Evolutionary conservation across 108 stramenopile species (phyloP).

Genomic region (Nitzschia palea): DNA sequence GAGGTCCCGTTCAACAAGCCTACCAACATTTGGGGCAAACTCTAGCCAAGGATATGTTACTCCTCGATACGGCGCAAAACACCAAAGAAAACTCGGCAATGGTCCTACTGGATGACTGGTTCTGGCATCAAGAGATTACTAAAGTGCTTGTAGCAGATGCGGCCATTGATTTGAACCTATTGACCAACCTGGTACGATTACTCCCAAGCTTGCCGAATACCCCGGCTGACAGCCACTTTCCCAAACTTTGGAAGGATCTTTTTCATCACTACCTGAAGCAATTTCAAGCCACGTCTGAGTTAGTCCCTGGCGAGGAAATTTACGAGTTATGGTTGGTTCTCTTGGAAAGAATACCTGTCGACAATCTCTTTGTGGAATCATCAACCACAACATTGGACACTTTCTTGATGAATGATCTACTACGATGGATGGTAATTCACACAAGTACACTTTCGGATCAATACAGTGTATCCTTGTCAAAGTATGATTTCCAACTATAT

Average conservation of each 20-base stretch:
- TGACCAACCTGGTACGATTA: background rate
- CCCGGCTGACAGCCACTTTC: background rate
- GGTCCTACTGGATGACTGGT: conserved; percentile 30
- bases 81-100: conserved; percentile 18
- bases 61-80: conserved; percentile 18
- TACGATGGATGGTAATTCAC: conserved; percentile 75
- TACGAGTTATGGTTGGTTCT: conserved; percentile 39
- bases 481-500: conserved; percentile 52
- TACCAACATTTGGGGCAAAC: conserved; percentile 9
- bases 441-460: conserved; percentile 36
- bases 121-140: conserved; percentile 32
- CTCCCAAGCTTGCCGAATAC: background rate
- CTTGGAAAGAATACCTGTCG: conserved; percentile 12
- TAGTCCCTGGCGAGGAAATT: conserved; percentile 22
- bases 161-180: background rate
- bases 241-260: background rate
- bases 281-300: conserved; percentile 11
- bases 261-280: conserved; percentile 24
- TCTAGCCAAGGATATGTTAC: conserved; percentile 20
- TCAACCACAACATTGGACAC: conserved; percentile 38
- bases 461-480: conserved; percentile 4
- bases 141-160: background rate
- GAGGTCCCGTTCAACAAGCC: conserved; percentile 5
- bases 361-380: conserved; percentile 10
- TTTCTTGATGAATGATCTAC: conserved; percentile 72